Evolutionary conservation across 2,329 filamentous ascomycete genomes (phyloP).

Genomic region (Fusarium circinatum): DNA sequence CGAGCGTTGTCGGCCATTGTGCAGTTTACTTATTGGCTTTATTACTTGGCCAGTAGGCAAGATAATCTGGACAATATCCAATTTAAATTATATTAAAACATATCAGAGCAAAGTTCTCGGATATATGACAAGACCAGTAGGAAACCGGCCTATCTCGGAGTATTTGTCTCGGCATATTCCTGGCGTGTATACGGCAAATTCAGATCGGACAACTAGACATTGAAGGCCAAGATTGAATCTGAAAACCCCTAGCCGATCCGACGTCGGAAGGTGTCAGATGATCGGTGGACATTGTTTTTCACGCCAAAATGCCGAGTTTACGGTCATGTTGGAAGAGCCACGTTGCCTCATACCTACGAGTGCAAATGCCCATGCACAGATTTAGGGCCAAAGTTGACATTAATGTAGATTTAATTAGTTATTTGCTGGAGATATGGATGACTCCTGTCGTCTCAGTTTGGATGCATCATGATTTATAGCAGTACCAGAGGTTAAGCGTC

Average conservation of each 20-base stretch:
- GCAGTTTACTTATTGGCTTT: fast-evolving
- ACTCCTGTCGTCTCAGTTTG: fast-evolving
- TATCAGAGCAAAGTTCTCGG: fast-evolving
- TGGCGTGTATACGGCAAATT: not conserved
- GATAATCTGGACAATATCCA: fast-evolving
- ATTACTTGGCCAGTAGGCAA: fast-evolving
- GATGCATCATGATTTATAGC: not conserved
- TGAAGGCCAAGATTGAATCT: fast-evolving
- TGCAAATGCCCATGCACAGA: not conserved
- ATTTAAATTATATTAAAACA: fast-evolving
- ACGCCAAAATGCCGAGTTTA: not conserved
- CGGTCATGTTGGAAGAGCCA: too few species aligned
- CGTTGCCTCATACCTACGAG: not conserved
- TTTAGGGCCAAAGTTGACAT: not conserved
- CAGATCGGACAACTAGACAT: not conserved
- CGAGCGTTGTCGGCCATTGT: not conserved
- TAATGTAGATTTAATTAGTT: fast-evolving
- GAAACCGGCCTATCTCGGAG: not conserved
- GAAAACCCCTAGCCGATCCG: not conserved
- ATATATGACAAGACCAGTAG: fast-evolving
- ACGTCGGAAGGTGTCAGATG: fast-evolving
- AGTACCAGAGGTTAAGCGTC: too few species aligned
- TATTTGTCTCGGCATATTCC: not conserved
- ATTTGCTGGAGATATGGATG: fast-evolving
- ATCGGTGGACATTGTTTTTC: fast-evolving